Evolutionary conservation across 1,284 basidiomycete genomes (phyloP).

Genomic region (Pseudozyma pruni): DNA sequence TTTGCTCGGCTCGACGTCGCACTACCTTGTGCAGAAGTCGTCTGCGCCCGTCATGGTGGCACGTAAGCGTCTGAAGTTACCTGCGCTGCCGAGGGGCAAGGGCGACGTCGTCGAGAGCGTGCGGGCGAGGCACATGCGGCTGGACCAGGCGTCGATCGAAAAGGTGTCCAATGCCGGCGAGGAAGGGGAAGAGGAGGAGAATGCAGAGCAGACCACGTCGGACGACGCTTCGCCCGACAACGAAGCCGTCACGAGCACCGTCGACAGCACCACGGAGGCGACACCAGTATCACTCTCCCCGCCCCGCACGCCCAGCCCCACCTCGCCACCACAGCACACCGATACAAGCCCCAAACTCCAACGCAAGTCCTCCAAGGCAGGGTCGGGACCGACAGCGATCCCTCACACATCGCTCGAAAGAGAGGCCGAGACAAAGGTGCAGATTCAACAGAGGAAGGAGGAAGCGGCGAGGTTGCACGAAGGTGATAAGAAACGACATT

Average conservation of each 20-base stretch:
- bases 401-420: constrained; percentile 36
- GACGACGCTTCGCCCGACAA: constrained; percentile 21
- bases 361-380: constrained; percentile 30
- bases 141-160: constrained; percentile 65
- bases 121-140: constrained; percentile 59
- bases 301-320: not conserved
- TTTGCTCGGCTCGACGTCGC: constrained; percentile 93
- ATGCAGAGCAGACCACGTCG: not conserved
- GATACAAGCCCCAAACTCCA: constrained; percentile 32
- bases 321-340: not conserved
- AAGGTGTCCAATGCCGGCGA: constrained; percentile 48
- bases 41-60: constrained; percentile 86
- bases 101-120: constrained; percentile 65
- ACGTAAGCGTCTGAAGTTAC: constrained; percentile 61
- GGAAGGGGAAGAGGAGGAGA: constrained; percentile 19
- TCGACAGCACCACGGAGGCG: not conserved
- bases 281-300: not conserved
- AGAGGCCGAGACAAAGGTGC: constrained; percentile 30
- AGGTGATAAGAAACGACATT: constrained; percentile 25
- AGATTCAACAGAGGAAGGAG: constrained; percentile 42
- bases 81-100: constrained; percentile 61
- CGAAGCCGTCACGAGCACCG: not conserved
- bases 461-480: constrained; percentile 40
- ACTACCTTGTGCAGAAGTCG: constrained; percentile 94
- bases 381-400: constrained; percentile 22